Percentiles rank a stretch among this genome's conserved stretches.
Conservation (phyloP, 176 grass and related monocot genomes). For the Oryza longistaminata region DNA sequence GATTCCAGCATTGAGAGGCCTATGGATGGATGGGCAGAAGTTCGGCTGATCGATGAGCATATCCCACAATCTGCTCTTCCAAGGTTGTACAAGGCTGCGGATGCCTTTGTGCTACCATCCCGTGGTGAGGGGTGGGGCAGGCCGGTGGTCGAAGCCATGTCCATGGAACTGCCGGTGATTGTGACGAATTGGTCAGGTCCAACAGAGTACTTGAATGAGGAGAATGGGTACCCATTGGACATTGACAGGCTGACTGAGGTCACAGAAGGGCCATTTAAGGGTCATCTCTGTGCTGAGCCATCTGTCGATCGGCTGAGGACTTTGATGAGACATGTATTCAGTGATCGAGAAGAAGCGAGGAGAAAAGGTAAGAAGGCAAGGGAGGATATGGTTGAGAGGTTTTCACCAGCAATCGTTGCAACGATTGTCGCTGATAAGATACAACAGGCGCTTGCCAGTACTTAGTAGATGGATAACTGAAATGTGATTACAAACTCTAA, state of each 20-base stretch:
- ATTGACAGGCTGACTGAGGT: slow-evolving; percentile 43
- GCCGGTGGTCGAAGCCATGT: slow-evolving; percentile 67
- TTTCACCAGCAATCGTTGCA: slow-evolving; percentile 56
- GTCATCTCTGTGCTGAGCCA: slow-evolving; percentile 62
- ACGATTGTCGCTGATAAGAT: slow-evolving; percentile 56
- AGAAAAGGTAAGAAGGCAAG: slow-evolving; percentile 64
- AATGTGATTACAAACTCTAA: not conserved
- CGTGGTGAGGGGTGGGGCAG: slow-evolving; percentile 71
- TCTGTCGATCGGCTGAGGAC: slow-evolving; percentile 43
- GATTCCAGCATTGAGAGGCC: slow-evolving; percentile 42
- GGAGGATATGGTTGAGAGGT: slow-evolving; percentile 53
- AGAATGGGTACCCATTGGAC: slow-evolving; percentile 62
- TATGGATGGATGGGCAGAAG: slow-evolving; percentile 48
- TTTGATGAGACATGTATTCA: slow-evolving; percentile 57
- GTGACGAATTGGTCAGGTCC: slow-evolving; percentile 72
- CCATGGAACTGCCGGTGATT: slow-evolving; percentile 68
- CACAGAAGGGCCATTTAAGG: slow-evolving; percentile 63
- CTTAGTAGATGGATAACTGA: not conserved
- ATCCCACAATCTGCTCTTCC: slow-evolving; percentile 61
- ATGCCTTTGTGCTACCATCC: slow-evolving; percentile 65
- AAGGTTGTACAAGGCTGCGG: slow-evolving; percentile 49
- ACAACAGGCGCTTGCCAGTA: slow-evolving; percentile 24
- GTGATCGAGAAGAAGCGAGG: slow-evolving; percentile 40
- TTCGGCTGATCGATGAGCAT: slow-evolving; percentile 50
- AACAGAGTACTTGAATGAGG: slow-evolving; percentile 60